A percentile compares a stretch with the other conserved stretches of the same genome.
phyloP scores from a whole-genome alignment of 73 alveolate genomes.

The Tetrahymena malaccensis region DNA sequence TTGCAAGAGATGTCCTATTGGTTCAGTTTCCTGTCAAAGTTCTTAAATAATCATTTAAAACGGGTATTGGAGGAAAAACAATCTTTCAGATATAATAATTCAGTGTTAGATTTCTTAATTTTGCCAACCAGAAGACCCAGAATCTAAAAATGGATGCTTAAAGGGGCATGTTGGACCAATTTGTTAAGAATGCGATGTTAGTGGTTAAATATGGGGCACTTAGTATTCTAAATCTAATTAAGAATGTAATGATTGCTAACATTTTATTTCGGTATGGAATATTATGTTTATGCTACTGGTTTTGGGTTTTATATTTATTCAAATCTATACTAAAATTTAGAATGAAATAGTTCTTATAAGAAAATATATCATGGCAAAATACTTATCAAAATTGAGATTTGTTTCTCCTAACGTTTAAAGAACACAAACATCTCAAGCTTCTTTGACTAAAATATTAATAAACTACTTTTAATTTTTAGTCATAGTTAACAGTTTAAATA shows the following conservation, averaged over 20 bases:
- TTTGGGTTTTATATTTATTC: not conserved
- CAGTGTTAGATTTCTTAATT: not conserved
- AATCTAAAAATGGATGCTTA: not conserved
- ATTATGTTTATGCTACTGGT: too few relatives aligned
- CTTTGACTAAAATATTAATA: not conserved
- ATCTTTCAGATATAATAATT: not conserved
- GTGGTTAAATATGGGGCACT: not conserved
- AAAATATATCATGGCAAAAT: not conserved
- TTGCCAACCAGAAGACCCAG: not conserved
- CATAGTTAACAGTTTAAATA: not conserved
- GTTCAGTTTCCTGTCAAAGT: not conserved
- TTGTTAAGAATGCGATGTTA: not conserved
- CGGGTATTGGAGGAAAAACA: not conserved
- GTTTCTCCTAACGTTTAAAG: not conserved
- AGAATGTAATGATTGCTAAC: not conserved
- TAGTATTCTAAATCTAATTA: not conserved
- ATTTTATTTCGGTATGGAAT: not conserved
- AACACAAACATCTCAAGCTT: not conserved
- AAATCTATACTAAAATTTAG: too few relatives aligned
- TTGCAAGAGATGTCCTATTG: not conserved
- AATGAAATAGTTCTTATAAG: not conserved
- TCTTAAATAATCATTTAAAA: not conserved
- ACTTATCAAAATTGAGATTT: not conserved
- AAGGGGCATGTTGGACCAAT: not conserved
- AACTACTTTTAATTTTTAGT: not conserved